A percentile compares a stretch with the other conserved stretches of the same genome.
These are phyloP conservation scores for Fragaria iinumae DNA, from an alignment of 306 rosid species.

Conservation along the genomic window DNA sequence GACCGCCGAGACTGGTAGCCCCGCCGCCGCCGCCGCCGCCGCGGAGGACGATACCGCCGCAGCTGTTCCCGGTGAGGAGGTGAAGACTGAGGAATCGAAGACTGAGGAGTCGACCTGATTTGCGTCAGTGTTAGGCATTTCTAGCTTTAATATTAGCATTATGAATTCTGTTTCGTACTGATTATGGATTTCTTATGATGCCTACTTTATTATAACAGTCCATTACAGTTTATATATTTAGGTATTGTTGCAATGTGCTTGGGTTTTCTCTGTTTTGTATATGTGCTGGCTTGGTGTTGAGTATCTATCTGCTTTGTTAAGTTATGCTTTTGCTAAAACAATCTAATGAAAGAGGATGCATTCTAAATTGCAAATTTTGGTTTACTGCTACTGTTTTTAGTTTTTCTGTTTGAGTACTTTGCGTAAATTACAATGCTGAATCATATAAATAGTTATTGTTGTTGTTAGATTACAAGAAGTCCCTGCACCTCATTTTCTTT, in stretches of 20 bases:
- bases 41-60: conserved; percentile 2
- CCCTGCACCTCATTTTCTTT: neutral
- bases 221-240: neutral
- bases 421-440: neutral
- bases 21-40: conserved; percentile 19
- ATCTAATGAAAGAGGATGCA: neutral
- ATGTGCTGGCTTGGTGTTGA: conserved; percentile 4
- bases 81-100: conserved; percentile 11
- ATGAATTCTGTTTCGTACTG: conserved; percentile 29
- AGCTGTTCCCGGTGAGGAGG: conserved; percentile 30
- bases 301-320: neutral
- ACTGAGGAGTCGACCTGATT: conserved; percentile 33
- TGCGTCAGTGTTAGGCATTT: conserved; percentile 12
- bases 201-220: conserved; percentile 11
- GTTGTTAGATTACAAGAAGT: neutral
- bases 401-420: neutral
- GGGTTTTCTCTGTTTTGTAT: neutral
- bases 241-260: conserved; percentile 7
- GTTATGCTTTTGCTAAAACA: neutral
- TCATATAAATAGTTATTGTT: neutral
- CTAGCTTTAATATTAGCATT: conserved; percentile 22
- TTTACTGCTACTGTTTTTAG: neutral
- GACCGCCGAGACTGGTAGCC: conserved; percentile 2
- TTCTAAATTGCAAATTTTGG: neutral
- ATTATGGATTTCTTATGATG: conserved; percentile 31